Conservation (phyloP, 768 basidiomycete species). For the Nevesoporus exiguus region DNA sequence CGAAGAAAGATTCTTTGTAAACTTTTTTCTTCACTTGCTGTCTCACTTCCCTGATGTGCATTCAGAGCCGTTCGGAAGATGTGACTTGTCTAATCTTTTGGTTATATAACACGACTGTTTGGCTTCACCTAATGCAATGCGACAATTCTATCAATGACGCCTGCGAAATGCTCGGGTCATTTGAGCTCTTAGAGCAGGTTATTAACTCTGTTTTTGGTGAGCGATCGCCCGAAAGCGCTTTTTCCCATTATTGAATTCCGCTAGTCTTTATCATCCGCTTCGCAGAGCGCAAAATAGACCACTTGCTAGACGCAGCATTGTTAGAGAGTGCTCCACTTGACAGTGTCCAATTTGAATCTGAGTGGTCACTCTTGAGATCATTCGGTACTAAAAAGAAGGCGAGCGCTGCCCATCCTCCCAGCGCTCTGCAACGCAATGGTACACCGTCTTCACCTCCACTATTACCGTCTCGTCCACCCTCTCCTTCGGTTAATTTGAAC, state of each 20-base stretch:
- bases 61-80: conserved; percentile 79
- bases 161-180: conserved; percentile 81
- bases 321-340: conserved; percentile 84
- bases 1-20: conserved; percentile 88
- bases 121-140: conserved; percentile 89
- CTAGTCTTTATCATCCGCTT: conserved; percentile 93
- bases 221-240: conserved; percentile 10
- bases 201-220: conserved; percentile 92
- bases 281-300: conserved; percentile 85
- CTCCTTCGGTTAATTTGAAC: conserved; percentile 47
- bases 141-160: conserved; percentile 74
- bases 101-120: conserved; percentile 87
- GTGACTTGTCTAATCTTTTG: conserved; percentile 87
- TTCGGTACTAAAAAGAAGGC: conserved; percentile 62
- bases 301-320: conserved; percentile 75
- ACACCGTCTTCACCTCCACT: conserved; percentile 49
- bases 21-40: conserved; percentile 13
- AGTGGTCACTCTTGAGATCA: conserved; percentile 88
- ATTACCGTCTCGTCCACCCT: conserved; percentile 44
- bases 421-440: conserved; percentile 33
- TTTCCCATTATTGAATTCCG: conserved; percentile 1
- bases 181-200: conserved; percentile 85
- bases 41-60: conserved; percentile 12
- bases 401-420: conserved; percentile 24
- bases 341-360: conserved; percentile 88